Evolutionary conservation across 2,329 filamentous ascomycete genomes (phyloP), one percentile per base, ranked within the genome.

Genomic region (Alternaria solani): DNA sequence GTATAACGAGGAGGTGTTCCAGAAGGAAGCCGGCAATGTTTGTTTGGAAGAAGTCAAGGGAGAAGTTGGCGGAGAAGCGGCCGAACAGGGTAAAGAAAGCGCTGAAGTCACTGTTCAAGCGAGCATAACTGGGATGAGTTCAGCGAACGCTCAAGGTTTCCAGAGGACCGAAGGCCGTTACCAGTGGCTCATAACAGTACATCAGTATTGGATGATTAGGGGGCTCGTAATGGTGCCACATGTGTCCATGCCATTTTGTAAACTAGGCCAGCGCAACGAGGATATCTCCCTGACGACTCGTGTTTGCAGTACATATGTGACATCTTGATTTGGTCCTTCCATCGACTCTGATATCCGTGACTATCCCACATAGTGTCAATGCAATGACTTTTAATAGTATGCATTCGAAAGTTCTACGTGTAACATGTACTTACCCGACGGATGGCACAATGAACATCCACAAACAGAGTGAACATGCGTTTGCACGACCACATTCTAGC

Each of bases 391-490:
- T 34, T 32, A 23, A 30, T 7, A 7, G 20, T 11, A 36, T 36
- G 14, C n/a, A 23, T 48, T 48, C 30, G 46, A 48, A 36, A 25
- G 20, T 11, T 48, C 20, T 12, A 36, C 18, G 36, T 26, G 44
- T 41, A 30, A 48, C 32, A 51, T 30, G 36, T 14, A 23, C 16
- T 26, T 39, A 51, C 34, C 54, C 54, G 44, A 41, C 54, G 44
- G 44, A 25, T 56, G 51, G 20, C 39, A 46, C 51, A 23, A 32
- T 16, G 28, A 51, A 41, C 18, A 41, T 41, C 25, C 26, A 56
- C 18, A 51, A 36, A 30, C 36, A 42, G 34, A 56, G 26, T 26
- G 26, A 42, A 51, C 14, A 56, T 32, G 26, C 44, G 11, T 34
- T 34, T 43, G 51, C 42, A 41, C 32, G 46, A 48, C 46, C 46